Percentiles rank a stretch among this genome's conserved stretches.
Conservation (phyloP, 2,329 filamentous ascomycete species). For the Chaetomium olivaceum region DNA sequence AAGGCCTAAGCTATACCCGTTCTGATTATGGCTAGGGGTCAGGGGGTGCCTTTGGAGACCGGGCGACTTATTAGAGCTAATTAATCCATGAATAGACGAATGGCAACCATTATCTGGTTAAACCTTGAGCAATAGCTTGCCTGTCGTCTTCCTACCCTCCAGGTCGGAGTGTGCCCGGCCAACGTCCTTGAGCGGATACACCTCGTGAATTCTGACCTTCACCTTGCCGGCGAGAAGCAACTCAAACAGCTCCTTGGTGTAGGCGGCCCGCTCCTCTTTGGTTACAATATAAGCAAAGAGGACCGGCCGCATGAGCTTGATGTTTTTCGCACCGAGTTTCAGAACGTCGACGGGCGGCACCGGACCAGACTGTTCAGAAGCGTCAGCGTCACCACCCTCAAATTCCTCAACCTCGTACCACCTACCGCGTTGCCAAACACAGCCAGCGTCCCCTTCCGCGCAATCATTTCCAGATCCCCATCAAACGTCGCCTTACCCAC, state of each 20-base stretch:
- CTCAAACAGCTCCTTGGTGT: conserved; percentile 70
- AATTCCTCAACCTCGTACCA: conserved; percentile 11
- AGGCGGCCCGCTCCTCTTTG: conserved; percentile 68
- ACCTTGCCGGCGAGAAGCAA: conserved; percentile 70
- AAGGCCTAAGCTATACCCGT: conserved; percentile 15
- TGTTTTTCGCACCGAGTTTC: conserved; percentile 70
- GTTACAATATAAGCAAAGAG: conserved; percentile 70
- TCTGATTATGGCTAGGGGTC: neutral
- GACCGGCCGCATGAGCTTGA: conserved; percentile 72
- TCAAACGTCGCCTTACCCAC: conserved; percentile 87
- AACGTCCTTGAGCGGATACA: conserved; percentile 74
- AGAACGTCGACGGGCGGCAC: conserved; percentile 65
- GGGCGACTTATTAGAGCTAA: conserved; percentile 6
- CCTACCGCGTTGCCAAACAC: conserved; percentile 78
- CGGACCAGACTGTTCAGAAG: conserved; percentile 57
- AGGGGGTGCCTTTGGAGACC: neutral
- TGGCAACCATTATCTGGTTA: conserved; percentile 33
- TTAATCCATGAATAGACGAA: conserved; percentile 17
- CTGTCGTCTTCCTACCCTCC: conserved; percentile 77
- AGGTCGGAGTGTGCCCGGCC: conserved; percentile 74
- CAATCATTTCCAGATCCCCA: conserved; percentile 69
- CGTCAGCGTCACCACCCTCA: conserved; percentile 12
- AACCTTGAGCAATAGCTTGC: conserved; percentile 76
- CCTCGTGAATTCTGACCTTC: conserved; percentile 71
- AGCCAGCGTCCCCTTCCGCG: conserved; percentile 73